Evolutionary conservation across 805 yeast genomes (phyloP), one percentile per base, ranked within the genome.

Genomic region (Lipomyces starkeyi): DNA sequence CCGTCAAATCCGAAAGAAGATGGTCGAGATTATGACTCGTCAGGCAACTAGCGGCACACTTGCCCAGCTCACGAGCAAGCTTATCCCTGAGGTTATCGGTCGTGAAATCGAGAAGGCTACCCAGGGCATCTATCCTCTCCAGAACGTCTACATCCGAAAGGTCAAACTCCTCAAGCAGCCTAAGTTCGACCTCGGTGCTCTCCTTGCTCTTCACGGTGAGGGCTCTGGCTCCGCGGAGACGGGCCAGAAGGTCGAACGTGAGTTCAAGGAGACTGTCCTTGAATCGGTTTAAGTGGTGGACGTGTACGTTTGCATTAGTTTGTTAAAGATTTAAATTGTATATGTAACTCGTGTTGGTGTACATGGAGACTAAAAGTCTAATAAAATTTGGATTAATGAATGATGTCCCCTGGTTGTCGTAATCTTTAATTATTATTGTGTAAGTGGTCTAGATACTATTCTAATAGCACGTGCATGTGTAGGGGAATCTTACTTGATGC

Each of bases 91-190:
- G 87, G 97, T 94, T 77, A 93, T 93, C 83, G 97, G 97, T 82
- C 94, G 97, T 85, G 98, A 94, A 85, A 94, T 93, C 80, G 97
- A 93, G 86, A 93, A 93, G 87, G 88, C 97, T 75, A 91, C 98
- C 76, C 93, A 90, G 84, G 86, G 91, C 79, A 91, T 93, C 86
- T 93, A 86, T 89, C 98, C 98, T 81, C 89, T 94, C 83, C 98
- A 94, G 87, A 93, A 94, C 87, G 97, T 93, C 81, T 96, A 93
- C 90, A 91, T 94, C 84, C 93, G 98, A 89, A 94, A 94, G 88
- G 98, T 94, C 80, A 94, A 94, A 89, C 88, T 94, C 83, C 91
- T 94, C 85, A 94, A 94, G 87, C 97, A 90, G 86, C 98, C 98
- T 83, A 94, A 93, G 87, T 92, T 93, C 88, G 98, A 94, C 84